A percentile compares a stretch with the other conserved stretches of the same genome.
phyloP scores from a whole-genome alignment of 345 rosid genomes.

The Trapa bicornis region DNA sequence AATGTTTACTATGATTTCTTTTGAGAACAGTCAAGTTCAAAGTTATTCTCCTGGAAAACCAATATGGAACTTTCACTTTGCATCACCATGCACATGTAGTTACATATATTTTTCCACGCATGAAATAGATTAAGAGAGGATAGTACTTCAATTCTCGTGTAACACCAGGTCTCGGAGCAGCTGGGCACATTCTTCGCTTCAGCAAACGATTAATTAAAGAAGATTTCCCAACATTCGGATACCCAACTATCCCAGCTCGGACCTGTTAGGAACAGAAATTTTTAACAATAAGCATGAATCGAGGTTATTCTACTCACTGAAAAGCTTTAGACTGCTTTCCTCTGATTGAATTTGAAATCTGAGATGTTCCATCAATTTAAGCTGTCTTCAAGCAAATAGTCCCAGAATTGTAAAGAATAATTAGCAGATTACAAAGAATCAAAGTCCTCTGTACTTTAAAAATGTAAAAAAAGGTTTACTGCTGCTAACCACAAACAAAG shows the following conservation, averaged over 20 bases:
- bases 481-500: background rate
- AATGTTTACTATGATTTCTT: no score
- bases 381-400: background rate
- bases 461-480: background rate
- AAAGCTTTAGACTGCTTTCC: background rate
- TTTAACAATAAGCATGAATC: background rate
- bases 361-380: background rate
- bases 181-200: slow-evolving; percentile 77
- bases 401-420: background rate
- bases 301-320: background rate
- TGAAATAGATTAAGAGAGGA: background rate
- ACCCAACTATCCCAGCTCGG: slow-evolving; percentile 93
- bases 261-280: slow-evolving; percentile 27
- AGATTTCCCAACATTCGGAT: slow-evolving; percentile 95
- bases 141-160: slow-evolving; percentile 72
- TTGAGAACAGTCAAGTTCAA: background rate
- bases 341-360: background rate
- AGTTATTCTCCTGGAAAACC: background rate
- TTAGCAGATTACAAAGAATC: background rate
- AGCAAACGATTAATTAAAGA: slow-evolving; percentile 85
- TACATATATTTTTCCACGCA: background rate
- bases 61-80: background rate
- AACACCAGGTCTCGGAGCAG: slow-evolving; percentile 96
- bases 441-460: background rate
- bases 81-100: background rate